Evolutionary conservation across 805 yeast species (phyloP).

Genomic region (Kluyveromyces aestuarii): DNA sequence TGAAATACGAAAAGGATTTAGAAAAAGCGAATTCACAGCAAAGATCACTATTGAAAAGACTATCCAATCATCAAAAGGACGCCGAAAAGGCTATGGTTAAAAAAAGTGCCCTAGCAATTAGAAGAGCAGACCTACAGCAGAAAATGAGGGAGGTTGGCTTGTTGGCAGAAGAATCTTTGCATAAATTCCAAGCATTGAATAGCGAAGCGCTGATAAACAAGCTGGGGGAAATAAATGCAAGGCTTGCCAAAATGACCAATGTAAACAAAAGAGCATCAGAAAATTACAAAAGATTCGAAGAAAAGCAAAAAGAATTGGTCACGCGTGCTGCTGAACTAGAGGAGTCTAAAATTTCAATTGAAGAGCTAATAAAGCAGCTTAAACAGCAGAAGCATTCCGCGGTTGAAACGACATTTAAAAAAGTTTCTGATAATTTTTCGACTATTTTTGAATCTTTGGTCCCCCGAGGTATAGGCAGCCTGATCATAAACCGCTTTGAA

Average conservation of each 20-base stretch:
- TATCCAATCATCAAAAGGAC: slow-evolving; percentile 53
- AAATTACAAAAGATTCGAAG: slow-evolving; percentile 64
- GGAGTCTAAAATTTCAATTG: slow-evolving; percentile 62
- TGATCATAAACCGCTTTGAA: slow-evolving; percentile 48
- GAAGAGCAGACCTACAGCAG: slow-evolving; percentile 64
- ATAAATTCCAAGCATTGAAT: slow-evolving; percentile 33
- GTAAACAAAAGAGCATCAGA: slow-evolving; percentile 87
- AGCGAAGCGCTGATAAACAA: slow-evolving; percentile 46
- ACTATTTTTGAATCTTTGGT: slow-evolving; percentile 73
- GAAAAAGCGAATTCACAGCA: slow-evolving; percentile 51
- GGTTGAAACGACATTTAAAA: slow-evolving; percentile 64
- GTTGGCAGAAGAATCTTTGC: slow-evolving; percentile 76
- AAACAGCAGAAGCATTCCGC: slow-evolving; percentile 78
- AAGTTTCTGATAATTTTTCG: slow-evolving; percentile 64
- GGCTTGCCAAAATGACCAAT: slow-evolving; percentile 56
- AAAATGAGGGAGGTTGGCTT: slow-evolving; percentile 81
- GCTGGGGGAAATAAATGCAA: slow-evolving; percentile 46
- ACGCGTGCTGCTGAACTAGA: slow-evolving; percentile 61
- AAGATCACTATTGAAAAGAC: slow-evolving; percentile 38
- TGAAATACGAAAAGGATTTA: slow-evolving; percentile 32
- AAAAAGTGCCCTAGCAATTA: slow-evolving; percentile 45
- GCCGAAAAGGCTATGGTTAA: slow-evolving; percentile 58
- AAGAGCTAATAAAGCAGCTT: slow-evolving; percentile 56
- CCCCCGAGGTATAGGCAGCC: slow-evolving; percentile 70
- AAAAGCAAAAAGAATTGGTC: slow-evolving; percentile 59